Evolutionary conservation across 495 filamentous ascomycete genomes (phyloP), one percentile per base, ranked within the genome.

Genomic region (Aspergillus avenaceus): DNA sequence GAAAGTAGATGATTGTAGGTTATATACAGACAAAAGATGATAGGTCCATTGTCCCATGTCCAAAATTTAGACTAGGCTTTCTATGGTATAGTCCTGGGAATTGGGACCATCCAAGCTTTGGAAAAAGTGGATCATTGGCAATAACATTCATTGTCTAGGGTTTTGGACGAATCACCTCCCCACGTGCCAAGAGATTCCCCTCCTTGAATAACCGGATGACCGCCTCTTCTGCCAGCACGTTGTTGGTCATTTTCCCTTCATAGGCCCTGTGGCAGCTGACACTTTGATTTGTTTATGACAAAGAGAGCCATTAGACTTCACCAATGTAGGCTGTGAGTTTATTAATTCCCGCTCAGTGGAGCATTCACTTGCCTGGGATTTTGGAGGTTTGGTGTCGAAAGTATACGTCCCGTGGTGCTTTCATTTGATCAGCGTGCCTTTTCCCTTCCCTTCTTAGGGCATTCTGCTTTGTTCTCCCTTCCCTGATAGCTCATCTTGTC

Each of bases 121-220:
- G n/a, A n/a, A n/a, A n/a, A 21, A 38, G 16, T 38, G 34, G 34
- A 38, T 21, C 34, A 38, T 19, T 32, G 14, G 32, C n/a, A 13
- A 38, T 14, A 38, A 38, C n/a, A n/a, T n/a, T n/a, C n/a, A n/a
- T 31, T 13, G 14, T 27, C 22, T 25, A n/a, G 22, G 40, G 9
- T 8, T 19, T 25, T 23, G 11, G 40, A 14, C 63, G 49, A 70
- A 69, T 67, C 63, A 70, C 58, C 38, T 31, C 34, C 47, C 59
- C 67, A 72, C 67, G 69, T 70, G 69, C 59, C 60, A 53, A 49
- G 40, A 59, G 58, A 16, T 41, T 28, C 45, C 56, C 56, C 50
- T 42, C 52, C 53, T 52, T 43, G 45, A 44, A n/a, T n/a, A n/a
- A 32, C 21, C 41, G 40, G 45, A 50, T 55, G 49, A 45, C 36